A percentile compares a stretch with the other conserved stretches of the same genome.
These are phyloP conservation scores for Silene latifolia DNA, from an alignment of 148 eudicot genomes.

Conservation along the genomic window DNA sequence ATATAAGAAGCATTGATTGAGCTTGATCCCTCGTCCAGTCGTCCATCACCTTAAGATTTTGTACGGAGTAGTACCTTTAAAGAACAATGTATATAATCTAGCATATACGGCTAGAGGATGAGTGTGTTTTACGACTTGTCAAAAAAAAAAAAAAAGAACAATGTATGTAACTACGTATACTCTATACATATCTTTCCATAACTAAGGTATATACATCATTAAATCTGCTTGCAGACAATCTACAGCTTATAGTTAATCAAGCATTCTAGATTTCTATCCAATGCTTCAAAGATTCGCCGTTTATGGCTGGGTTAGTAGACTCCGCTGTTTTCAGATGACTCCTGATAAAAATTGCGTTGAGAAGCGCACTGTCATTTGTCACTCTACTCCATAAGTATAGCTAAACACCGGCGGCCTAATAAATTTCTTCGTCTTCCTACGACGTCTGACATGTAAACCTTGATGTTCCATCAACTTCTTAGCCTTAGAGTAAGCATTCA, in stretches of 20 bases:
- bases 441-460: constrained; percentile 33
- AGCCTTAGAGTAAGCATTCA: constrained; percentile 35
- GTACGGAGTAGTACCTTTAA: too few species aligned
- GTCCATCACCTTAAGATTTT: too few species aligned
- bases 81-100: too few species aligned
- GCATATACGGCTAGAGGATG: too few species aligned
- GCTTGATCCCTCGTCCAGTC: too few species aligned
- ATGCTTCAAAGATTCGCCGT: too few species aligned
- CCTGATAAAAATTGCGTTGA: neutral
- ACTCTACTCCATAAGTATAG: constrained; percentile 33
- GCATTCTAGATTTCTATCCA: too few species aligned
- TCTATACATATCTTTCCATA: too few species aligned
- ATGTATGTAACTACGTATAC: too few species aligned
- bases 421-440: constrained; percentile 26
- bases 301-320: neutral
- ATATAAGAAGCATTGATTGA: too few species aligned
- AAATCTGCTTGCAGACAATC: neutral
- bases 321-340: neutral
- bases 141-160: too few species aligned
- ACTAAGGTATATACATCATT: neutral
- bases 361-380: neutral
- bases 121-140: too few species aligned
- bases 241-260: neutral
- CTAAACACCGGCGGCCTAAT: constrained; percentile 30
- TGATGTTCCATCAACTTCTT: constrained; percentile 34